These are phyloP conservation scores for Phytopythium chamaehyphon DNA, from an alignment of 352 stramenopile genomes.

Conservation along the genomic window DNA sequence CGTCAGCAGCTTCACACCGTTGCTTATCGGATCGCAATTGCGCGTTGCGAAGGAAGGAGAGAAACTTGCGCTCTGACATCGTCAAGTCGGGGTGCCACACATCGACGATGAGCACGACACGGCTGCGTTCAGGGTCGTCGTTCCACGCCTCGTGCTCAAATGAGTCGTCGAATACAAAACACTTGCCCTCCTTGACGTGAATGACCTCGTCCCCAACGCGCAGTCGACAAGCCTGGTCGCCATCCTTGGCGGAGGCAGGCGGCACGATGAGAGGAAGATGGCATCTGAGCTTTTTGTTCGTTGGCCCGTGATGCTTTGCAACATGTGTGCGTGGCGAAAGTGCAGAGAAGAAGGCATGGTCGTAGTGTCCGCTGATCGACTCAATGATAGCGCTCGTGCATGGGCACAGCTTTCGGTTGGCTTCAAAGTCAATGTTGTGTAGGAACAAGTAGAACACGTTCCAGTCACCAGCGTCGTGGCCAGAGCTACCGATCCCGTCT, in stretches of 20 bases:
- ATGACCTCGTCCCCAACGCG: constrained; percentile 70
- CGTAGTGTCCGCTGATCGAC: constrained; percentile 57
- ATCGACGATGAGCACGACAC: constrained; percentile 93
- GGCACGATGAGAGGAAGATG: constrained; percentile 86
- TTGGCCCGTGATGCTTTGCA: constrained; percentile 81
- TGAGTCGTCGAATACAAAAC: constrained; percentile 97
- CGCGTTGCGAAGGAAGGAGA: constrained; percentile 73
- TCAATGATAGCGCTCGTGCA: constrained; percentile 54
- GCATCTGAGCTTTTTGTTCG: constrained; percentile 91
- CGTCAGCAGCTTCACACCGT: constrained; percentile 17
- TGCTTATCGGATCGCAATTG: constrained; percentile 60
- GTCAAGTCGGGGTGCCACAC: constrained; percentile 95
- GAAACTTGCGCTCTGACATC: constrained; percentile 84
- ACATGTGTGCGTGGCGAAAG: constrained; percentile 78
- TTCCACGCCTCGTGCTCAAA: constrained; percentile 99
- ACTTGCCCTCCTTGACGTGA: constrained; percentile 83
- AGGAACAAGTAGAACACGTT: constrained; percentile 88
- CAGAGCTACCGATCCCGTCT: constrained; percentile 70
- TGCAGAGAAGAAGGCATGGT: constrained; percentile 87
- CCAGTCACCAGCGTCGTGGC: constrained; percentile 81
- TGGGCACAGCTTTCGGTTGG: constrained; percentile 66
- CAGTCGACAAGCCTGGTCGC: constrained; percentile 41
- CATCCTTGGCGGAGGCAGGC: background rate
- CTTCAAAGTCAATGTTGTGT: constrained; percentile 79
- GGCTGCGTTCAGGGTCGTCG: constrained; percentile 61